Evolutionary conservation across 768 basidiomycete species (phyloP), one percentile per base, ranked within the genome.

Genomic region (Dacryopinax primogenitus): DNA sequence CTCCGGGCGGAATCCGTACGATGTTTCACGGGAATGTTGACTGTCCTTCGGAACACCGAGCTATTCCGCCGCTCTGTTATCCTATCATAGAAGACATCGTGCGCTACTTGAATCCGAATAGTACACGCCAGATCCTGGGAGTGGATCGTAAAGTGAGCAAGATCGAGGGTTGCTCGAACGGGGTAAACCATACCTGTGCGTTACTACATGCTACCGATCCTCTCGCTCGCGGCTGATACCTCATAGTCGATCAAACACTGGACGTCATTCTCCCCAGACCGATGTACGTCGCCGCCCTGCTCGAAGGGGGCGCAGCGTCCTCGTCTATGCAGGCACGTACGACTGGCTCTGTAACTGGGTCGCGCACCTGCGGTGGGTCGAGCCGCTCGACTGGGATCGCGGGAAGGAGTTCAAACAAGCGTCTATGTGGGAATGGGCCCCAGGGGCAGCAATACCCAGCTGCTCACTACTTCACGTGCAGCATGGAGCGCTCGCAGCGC

Each of bases 321-420:
- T 85, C 45, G 77, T 83, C 33, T 84, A 82, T 69, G 81, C 80
- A 37, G 84, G 83, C 3, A 77, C 77, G 39, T 86, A 85, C 68
- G 86, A 88, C 70, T 88, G 86, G 86, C 78, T 81, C 32, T 83
- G 82, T 70, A 86, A 86, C 61, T 72, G 73, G 39, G 75, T 88
- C 32, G 84, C 86, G 16, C 92, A 91, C 74, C 83, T 83, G 70
- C 77, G 83, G 44, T 91, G 90, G 90, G 82, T 86, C 7, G 81
- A 88, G 62, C 77, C 81, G 66, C 77, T 92, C 63, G 82, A 86
- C 63, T 91, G 90, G 90, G n/a, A n/a, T n/a, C 82, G 80, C 51
- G 86, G 86, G 1, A 74, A 78, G 62, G 77, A 77, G 37, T 79
- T n/a, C n/a, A n/a, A n/a, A n/a, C n/a, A n/a, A 18, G 80, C 82